Conservation (phyloP, 2,329 filamentous ascomycete species). For the Trichoderma citrinoviride region DNA sequence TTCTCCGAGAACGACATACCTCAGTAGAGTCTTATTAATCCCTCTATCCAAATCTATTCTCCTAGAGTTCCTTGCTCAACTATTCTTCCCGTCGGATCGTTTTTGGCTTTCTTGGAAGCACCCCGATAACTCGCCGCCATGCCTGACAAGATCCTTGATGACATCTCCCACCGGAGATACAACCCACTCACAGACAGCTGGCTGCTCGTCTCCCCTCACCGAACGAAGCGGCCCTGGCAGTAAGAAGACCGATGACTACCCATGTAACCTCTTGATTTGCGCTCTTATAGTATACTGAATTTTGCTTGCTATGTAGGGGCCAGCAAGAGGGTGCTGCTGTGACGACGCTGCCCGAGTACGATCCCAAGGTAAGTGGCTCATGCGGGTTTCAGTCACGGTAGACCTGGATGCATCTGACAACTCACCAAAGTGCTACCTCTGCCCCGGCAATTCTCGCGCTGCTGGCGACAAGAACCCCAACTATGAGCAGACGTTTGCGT, state of each 20-base stretch:
- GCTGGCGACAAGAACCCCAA: conserved; percentile 82
- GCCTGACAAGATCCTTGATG: conserved; percentile 77
- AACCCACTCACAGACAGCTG: conserved; percentile 88
- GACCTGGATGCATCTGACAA: neutral
- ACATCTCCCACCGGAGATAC: conserved; percentile 93
- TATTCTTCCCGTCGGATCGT: neutral
- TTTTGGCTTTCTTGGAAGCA: too few relatives aligned
- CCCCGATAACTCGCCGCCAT: conserved; percentile 44
- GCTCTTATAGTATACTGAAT: neutral
- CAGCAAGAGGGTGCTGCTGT: conserved; percentile 71
- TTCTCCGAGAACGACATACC: conserved; percentile 9
- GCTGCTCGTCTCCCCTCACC: conserved; percentile 92
- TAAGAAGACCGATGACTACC: conserved; percentile 51
- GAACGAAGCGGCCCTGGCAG: conserved; percentile 98
- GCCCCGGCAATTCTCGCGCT: conserved; percentile 85
- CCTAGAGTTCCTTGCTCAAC: neutral
- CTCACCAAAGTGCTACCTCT: conserved; percentile 75
- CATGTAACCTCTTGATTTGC: too few relatives aligned
- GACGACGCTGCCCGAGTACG: conserved; percentile 72
- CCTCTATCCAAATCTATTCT: neutral
- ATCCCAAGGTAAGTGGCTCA: conserved; percentile 58
- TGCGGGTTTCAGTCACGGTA: neutral
- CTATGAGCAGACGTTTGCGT: conserved; percentile 85
- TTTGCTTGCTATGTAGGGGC: conserved; percentile 53
- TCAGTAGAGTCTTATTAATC: neutral